Percentiles rank a stretch among this genome's conserved stretches.
These are phyloP conservation scores for Arthrobotrys sinensis DNA, from an alignment of 2,329 filamentous ascomycete species.

Conservation along the genomic window DNA sequence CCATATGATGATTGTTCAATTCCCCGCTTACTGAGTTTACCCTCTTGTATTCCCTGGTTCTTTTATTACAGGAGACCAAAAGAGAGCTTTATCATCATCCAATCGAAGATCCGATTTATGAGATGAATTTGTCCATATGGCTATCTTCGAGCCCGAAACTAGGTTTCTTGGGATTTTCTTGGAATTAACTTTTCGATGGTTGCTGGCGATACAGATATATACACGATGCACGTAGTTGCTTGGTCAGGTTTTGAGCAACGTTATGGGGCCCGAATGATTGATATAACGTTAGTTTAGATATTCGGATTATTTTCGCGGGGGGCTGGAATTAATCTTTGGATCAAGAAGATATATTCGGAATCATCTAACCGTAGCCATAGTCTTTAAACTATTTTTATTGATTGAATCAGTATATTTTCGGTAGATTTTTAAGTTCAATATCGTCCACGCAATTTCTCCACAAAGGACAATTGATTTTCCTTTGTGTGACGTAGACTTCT, in stretches of 20 bases:
- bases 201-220: neutral
- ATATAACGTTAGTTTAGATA: neutral
- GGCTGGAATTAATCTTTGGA: too few species aligned
- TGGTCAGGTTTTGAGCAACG: neutral
- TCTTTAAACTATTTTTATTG: neutral
- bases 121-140: neutral
- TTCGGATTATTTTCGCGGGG: too few species aligned
- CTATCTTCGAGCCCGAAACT: neutral
- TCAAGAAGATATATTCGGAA: too few species aligned
- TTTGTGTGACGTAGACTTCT: conserved; percentile 56
- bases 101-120: neutral
- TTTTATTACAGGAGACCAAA: neutral
- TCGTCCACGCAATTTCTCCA: neutral
- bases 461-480: conserved; percentile 13
- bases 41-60: neutral
- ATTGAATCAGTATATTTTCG: neutral
- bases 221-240: neutral
- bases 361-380: too few species aligned
- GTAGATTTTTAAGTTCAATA: neutral
- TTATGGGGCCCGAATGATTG: neutral
- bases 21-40: neutral
- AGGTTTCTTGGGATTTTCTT: neutral
- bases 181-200: neutral
- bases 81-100: neutral
- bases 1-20: neutral